Percentiles rank a stretch among this genome's conserved stretches.
phyloP scores from a whole-genome alignment of 2,329 filamentous ascomycete genomes.

The Fusarium armeniacum region DNA sequence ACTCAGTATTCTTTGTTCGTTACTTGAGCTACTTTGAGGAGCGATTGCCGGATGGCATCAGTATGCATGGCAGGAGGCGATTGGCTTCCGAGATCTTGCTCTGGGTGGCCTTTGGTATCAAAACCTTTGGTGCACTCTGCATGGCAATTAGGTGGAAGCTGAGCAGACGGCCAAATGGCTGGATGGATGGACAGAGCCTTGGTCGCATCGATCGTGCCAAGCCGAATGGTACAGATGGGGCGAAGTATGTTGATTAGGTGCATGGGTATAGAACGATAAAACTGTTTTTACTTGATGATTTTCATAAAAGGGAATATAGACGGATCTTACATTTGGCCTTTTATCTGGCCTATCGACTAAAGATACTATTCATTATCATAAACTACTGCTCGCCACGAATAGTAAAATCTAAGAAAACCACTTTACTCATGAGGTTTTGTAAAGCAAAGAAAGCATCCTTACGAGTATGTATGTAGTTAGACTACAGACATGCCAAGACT shows the following conservation, averaged over 20 bases:
- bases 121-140: constrained; percentile 39
- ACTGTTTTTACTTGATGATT: not conserved
- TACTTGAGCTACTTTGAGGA: constrained; percentile 42
- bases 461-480: not conserved
- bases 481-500: not conserved
- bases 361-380: not conserved
- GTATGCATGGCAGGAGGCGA: constrained; percentile 41
- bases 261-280: not conserved
- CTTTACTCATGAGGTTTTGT: not conserved
- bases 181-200: constrained; percentile 45
- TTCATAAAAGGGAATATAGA: not conserved
- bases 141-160: constrained; percentile 45
- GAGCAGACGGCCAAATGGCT: constrained; percentile 47
- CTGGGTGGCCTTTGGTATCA: constrained; percentile 42
- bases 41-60: constrained; percentile 45
- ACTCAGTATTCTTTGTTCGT: constrained; percentile 37
- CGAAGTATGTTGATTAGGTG: constrained; percentile 42
- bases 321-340: not conserved
- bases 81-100: constrained; percentile 34
- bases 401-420: not conserved
- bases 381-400: no score
- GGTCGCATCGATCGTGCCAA: constrained; percentile 32
- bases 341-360: not conserved
- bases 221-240: constrained; percentile 15
- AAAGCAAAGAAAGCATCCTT: not conserved